phyloP scores from a whole-genome alignment of 257 asterid genomes.

The Knoxia roxburghii region DNA sequence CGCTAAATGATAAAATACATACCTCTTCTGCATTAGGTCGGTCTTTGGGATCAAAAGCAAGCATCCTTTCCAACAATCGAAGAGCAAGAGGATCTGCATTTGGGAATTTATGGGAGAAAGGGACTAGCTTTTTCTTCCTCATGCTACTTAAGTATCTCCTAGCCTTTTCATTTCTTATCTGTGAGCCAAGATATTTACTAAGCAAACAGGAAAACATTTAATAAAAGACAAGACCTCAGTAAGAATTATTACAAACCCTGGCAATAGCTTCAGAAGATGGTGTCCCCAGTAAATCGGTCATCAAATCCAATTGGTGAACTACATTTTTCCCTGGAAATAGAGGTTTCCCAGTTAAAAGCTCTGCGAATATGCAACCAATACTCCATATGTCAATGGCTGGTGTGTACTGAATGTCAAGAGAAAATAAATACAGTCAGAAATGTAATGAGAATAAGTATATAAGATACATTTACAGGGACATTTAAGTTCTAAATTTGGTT shows the following conservation, averaged over 20 bases:
- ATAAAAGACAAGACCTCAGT: neutral
- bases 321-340: conserved; percentile 96
- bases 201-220: conserved; percentile 16
- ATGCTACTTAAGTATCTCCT: conserved; percentile 95
- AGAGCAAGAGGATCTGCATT: conserved; percentile 87
- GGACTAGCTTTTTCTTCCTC: conserved; percentile 76
- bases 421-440: conserved; percentile 17
- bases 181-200: conserved; percentile 20
- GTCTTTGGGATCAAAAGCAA: conserved; percentile 95
- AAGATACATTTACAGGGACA: neutral
- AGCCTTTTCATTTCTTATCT: conserved; percentile 98
- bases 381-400: conserved; percentile 99
- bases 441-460: neutral
- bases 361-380: conserved; percentile 94
- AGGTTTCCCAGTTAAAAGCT: conserved; percentile 87
- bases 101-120: conserved; percentile 83
- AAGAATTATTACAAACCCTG: conserved; percentile 44
- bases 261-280: conserved; percentile 92
- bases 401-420: conserved; percentile 55
- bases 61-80: conserved; percentile 81
- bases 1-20: neutral
- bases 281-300: conserved; percentile 88
- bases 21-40: conserved; percentile 96
- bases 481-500: neutral
- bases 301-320: conserved; percentile 91